Evolutionary conservation across 768 basidiomycete genomes (phyloP).

Genomic region (Serendipita indica): DNA sequence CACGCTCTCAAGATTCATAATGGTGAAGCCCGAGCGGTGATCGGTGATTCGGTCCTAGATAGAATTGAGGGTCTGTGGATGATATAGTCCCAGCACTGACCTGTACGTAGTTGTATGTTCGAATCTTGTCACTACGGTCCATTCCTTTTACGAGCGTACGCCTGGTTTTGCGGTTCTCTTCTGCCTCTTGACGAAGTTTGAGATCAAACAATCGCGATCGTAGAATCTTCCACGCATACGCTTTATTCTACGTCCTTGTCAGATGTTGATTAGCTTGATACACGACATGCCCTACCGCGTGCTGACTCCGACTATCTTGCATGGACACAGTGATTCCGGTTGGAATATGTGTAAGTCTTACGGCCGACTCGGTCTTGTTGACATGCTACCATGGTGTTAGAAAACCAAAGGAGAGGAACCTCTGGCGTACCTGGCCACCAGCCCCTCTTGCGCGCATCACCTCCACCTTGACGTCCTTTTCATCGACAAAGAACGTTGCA

Average conservation of each 20-base stretch:
- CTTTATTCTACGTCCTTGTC: slow-evolving; percentile 52
- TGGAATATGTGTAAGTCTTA: slow-evolving; percentile 82
- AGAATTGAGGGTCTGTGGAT: not conserved
- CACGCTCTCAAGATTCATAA: slow-evolving; percentile 30
- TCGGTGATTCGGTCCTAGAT: slow-evolving; percentile 80
- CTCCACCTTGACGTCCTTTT: slow-evolving; percentile 74
- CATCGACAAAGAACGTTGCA: slow-evolving; percentile 42
- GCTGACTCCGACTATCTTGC: slow-evolving; percentile 95
- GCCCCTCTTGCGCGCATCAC: slow-evolving; percentile 96
- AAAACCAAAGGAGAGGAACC: not conserved
- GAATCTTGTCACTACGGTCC: slow-evolving; percentile 85
- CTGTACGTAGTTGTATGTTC: slow-evolving; percentile 92
- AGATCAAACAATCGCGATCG: slow-evolving; percentile 71
- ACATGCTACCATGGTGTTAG: slow-evolving; percentile 50
- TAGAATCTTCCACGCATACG: slow-evolving; percentile 86
- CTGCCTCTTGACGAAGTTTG: slow-evolving; percentile 55
- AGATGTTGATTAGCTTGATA: not conserved
- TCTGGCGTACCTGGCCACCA: slow-evolving; percentile 65
- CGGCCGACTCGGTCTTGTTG: slow-evolving; percentile 96
- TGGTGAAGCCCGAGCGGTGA: slow-evolving; percentile 67
- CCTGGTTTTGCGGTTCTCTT: slow-evolving; percentile 51
- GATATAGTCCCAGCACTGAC: slow-evolving; percentile 23
- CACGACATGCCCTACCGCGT: slow-evolving; percentile 44
- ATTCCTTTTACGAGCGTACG: slow-evolving; percentile 62
- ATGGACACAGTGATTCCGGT: slow-evolving; percentile 92